Evolutionary conservation across 1,284 basidiomycete species (phyloP).

Genomic region (Rhodotorula sp.): DNA sequence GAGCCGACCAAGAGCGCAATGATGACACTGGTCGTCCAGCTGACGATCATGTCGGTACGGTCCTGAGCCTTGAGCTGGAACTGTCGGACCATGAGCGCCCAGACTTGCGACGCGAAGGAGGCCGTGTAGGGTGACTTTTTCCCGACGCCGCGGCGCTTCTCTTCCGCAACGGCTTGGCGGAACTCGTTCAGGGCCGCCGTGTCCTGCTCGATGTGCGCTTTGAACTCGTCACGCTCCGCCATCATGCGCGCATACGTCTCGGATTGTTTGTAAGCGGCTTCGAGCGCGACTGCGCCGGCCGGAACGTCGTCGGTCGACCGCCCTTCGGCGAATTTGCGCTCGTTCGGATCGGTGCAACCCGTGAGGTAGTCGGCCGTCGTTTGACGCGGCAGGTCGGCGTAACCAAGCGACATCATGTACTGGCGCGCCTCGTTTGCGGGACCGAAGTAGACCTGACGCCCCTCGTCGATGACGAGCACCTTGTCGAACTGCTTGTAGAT

Average conservation of each 20-base stretch:
- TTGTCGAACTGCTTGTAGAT: conserved; percentile 71
- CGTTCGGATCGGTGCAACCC: conserved; percentile 70
- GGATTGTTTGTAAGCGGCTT: conserved; percentile 63
- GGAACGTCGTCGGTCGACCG: conserved; percentile 66
- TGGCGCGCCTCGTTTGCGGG: conserved; percentile 67
- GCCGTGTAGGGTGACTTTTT: conserved; percentile 85
- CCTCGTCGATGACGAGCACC: conserved; percentile 72
- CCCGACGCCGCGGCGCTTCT: conserved; percentile 79
- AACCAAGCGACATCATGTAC: conserved; percentile 62
- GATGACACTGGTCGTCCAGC: conserved; percentile 49
- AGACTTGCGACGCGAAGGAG: conserved; percentile 70
- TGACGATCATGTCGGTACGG: conserved; percentile 66
- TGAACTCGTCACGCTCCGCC: conserved; percentile 63
- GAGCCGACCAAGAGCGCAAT: conserved; percentile 70
- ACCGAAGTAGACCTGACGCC: conserved; percentile 81
- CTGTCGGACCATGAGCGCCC: conserved; percentile 68
- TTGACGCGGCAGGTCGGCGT: conserved; percentile 59
- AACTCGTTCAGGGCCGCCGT: conserved; percentile 63
- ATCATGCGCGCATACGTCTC: conserved; percentile 56
- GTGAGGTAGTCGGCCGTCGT: conserved; percentile 77
- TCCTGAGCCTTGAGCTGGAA: conserved; percentile 75
- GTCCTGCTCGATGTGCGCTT: conserved; percentile 56
- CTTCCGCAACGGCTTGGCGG: conserved; percentile 59
- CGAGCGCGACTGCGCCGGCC: conserved; percentile 68
- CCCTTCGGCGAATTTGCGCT: conserved; percentile 76